Evolutionary conservation across 768 basidiomycete genomes (phyloP), one percentile per base, ranked within the genome.

Genomic region (Terana coerulea): DNA sequence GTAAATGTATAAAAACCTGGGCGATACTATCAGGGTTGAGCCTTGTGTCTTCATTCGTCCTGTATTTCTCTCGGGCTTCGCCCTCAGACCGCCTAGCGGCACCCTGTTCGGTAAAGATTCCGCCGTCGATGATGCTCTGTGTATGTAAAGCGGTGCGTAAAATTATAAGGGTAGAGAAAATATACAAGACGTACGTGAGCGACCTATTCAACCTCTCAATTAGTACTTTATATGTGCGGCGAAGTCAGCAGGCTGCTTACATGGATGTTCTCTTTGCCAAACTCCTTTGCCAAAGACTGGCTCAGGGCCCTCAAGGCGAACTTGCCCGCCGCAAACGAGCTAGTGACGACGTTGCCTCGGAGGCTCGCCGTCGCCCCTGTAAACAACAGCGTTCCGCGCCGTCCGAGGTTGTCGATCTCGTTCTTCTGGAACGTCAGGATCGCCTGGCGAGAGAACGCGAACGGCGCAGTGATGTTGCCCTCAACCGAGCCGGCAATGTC

Each of bases 71-170:
- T n/a, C n/a, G n/a, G n/a, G n/a, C n/a, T 24, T 69, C 65, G 30
- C 67, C 63, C n/a, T n/a, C 48, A n/a, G n/a, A n/a, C 3, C 52
- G 53, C 9, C 48, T 55, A 9, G 55, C 62, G 33, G 51, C 73
- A 53, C 55, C 69, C 17, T 57, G 62, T 40, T 72, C 72, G 0
- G n/a, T n/a, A n/a, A n/a, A n/a, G n/a, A n/a, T n/a, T n/a, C n/a
- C n/a, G 59, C 88, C 88, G 57, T 90, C 88, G 40, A 89, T 85
- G 54, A 88, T 78, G 33, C 75, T 75, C 83, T 89, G 49, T 10
- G 14, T 6, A 44, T n/a, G 2, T 6, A 4, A 33, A 30, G 6
- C 14, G 2, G 30, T 47, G 17, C 42, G 54, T 30, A 12, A n/a
- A n/a, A n/a, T n/a, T n/a, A n/a, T 24, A 14, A 28, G 2, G 14